Evolutionary conservation across 176 grass and related monocot genomes (phyloP).

Genomic region (Carex parvula): DNA sequence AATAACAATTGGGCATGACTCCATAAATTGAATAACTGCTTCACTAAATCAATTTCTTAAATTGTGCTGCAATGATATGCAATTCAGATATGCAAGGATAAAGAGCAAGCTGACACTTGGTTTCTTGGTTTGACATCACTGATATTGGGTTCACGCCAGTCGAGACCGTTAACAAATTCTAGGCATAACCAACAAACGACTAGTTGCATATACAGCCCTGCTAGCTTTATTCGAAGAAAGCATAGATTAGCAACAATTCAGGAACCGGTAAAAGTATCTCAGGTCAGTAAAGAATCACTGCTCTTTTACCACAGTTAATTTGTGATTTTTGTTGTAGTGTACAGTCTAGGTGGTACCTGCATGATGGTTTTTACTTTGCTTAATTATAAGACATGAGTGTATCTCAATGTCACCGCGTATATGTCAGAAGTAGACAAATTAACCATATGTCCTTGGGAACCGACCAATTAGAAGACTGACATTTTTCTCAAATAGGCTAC

Average conservation of each 20-base stretch:
- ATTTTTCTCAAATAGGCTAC: too few species aligned
- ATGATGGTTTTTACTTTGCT: background rate
- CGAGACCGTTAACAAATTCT: slow-evolving; percentile 52
- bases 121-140: slow-evolving; percentile 57
- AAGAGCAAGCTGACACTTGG: slow-evolving; percentile 83
- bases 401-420: too few species aligned
- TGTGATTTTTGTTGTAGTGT: background rate
- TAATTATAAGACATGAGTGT: background rate
- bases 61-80: background rate
- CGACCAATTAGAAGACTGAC: too few species aligned
- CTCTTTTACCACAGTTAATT: background rate
- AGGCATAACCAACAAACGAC: slow-evolving; percentile 46
- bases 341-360: background rate
- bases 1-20: background rate
- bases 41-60: background rate
- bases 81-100: slow-evolving; percentile 84
- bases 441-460: too few species aligned
- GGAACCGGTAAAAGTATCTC: slow-evolving; percentile 51
- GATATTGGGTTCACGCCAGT: slow-evolving; percentile 47
- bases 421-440: too few species aligned
- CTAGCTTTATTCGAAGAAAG: slow-evolving; percentile 60
- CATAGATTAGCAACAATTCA: slow-evolving; percentile 49
- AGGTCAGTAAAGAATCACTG: slow-evolving; percentile 55
- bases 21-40: background rate
- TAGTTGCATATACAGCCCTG: slow-evolving; percentile 78